phyloP scores from a whole-genome alignment of 306 rosid species.

The Trifolium pratense region DNA sequence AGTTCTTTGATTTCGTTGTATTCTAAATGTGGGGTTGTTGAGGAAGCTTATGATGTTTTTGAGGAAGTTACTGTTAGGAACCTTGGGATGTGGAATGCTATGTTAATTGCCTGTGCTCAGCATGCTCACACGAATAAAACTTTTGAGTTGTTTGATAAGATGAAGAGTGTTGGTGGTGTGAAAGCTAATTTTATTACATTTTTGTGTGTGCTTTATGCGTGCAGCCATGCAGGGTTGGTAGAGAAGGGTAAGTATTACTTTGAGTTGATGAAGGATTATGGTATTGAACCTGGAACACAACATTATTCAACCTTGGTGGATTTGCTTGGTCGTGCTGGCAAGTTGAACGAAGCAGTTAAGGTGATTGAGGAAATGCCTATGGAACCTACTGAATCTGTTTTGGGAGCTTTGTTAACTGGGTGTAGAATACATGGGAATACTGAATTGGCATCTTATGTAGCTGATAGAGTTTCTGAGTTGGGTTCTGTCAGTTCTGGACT shows the following conservation, averaged over 20 bases:
- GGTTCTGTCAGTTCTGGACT: constrained; percentile 66
- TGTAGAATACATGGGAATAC: constrained; percentile 74
- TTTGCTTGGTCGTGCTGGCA: constrained; percentile 88
- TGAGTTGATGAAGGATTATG: constrained; percentile 62
- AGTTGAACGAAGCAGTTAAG: constrained; percentile 66
- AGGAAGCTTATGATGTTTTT: constrained; percentile 71
- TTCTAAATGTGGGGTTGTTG: constrained; percentile 76
- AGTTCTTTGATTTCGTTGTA: constrained; percentile 78
- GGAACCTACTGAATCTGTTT: constrained; percentile 79
- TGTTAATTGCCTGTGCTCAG: constrained; percentile 83
- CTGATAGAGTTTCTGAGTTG: constrained; percentile 63
- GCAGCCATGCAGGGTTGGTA: constrained; percentile 86
- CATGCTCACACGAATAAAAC: constrained; percentile 67
- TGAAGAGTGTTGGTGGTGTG: constrained; percentile 66
- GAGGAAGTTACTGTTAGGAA: constrained; percentile 58
- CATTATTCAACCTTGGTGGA: constrained; percentile 85
- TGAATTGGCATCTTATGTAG: constrained; percentile 75
- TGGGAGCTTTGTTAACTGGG: constrained; percentile 88
- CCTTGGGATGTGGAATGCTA: constrained; percentile 94
- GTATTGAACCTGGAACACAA: constrained; percentile 73
- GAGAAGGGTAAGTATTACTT: constrained; percentile 68
- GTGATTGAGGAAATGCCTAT: constrained; percentile 68
- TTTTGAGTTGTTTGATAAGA: constrained; percentile 57
- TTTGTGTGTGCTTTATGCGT: constrained; percentile 77
- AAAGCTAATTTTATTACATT: constrained; percentile 86